Evolutionary conservation across 169 alveolate species (phyloP), one percentile per base, ranked within the genome.

Genomic region (Plasmodium fragile): DNA sequence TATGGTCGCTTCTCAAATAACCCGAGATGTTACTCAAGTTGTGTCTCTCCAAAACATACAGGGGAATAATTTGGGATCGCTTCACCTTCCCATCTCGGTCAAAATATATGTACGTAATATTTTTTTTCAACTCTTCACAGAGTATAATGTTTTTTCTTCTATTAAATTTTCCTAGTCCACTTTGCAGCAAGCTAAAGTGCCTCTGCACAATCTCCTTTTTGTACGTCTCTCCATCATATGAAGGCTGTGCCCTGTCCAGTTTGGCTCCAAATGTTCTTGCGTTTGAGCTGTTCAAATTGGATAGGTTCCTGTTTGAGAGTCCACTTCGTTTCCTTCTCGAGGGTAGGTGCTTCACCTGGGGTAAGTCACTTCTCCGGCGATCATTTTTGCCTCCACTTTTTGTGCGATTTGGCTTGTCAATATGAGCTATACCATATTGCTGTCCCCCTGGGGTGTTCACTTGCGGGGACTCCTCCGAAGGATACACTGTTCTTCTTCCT

Each of bases 11-110:
- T 32, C 52, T 65, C 71, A 89, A 71, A 25, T 89, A 89, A 0
- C 73, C 25, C 22, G 94, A 89, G 11, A 89, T 55, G 53, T 79
- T 36, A 80, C 75, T 89, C 22, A 89, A 79, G 34, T 78, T 89
- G 41, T 89, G 94, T 32, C 94, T 89, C 49, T 89, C 94, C 52
- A 89, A 52, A 8, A 89, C 94, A 41, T 89, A 89, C 18, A 89
- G n/a, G 13, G 94, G 94, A 65, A 89, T 89, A 41, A 80, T 89
- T 59, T 89, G 45, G 36, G 94, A 77, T 18, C 49, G 71, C 53
- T 89, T 89, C 59, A 89, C 52, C 18, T 89, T 89, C 13, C 90
- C 90, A 59, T 79, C 82, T 32, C 72, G 55, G 53, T 89, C 85
- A 72, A 89, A 89, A 80, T 89, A 89, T 25, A 89, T 65, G 41